Evolutionary conservation across 306 rosid species (phyloP), one percentile per base, ranked within the genome.

Genomic region (Citrullus mucosospermus): DNA sequence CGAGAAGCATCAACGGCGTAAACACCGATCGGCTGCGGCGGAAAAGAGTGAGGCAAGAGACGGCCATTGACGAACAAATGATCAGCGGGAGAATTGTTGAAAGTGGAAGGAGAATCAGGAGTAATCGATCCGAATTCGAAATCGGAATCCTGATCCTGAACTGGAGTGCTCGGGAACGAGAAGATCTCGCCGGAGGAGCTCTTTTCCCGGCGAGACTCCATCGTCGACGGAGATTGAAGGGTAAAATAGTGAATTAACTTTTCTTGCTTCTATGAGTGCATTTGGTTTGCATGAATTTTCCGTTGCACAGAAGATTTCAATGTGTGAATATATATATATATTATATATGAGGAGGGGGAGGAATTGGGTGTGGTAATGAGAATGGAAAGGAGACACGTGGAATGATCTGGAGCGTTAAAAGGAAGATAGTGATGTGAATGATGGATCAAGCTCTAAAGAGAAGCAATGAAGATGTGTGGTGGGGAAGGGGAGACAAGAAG

Each of bases 41-140:
- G 97, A 81, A 93, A 93, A 8, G 88, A 77, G 57, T 93, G 98
- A 2, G 98, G 97, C 12, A 85, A 86, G 78, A 94, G 98, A 16
- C 84, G 90, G 16, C 98, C 98, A 8, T 94, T 94, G 82, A 86
- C 79, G 91, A 94, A 94, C 77, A 94, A 77, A 61, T 94, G 90
- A 68, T 93, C 98, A 0, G 98, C 98, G 2, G 97, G 96, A 6
- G 98, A 93, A 62, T 84, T 78, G 39, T 78, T 84, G 80, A 77
- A 85, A 20, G 90, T 58, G 25, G 93, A 83, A 25, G 93, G 89
- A 0, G 96, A 93, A 79, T 89, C 89, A 0, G 91, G 96, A 2
- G 91, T 90, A 4, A 91, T 59, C 77, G 90, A 86, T 0, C 93
- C 91, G 50, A 93, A 93, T 46, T 89, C 97, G 20, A 93, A 93